Conservation (phyloP, 2,329 filamentous ascomycete genomes). For the Ascochyta viciae-villosae region DNA sequence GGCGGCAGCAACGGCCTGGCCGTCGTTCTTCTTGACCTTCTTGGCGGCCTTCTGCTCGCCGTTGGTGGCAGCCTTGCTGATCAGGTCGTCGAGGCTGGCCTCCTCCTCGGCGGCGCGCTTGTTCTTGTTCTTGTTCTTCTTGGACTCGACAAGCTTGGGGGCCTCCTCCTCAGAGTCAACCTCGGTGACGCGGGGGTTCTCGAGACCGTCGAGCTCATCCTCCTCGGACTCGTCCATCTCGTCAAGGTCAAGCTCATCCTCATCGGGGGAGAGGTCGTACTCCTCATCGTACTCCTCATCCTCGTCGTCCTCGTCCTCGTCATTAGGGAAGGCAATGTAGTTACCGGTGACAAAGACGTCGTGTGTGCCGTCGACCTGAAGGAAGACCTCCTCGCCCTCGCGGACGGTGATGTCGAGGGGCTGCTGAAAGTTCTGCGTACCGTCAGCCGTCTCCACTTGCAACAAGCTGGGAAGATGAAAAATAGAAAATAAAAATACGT, state of each 20-base stretch:
- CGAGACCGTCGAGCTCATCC: conserved; percentile 65
- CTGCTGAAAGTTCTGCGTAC: conserved; percentile 87
- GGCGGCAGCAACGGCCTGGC: conserved; percentile 71
- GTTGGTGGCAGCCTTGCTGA: conserved; percentile 73
- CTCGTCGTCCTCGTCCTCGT: conserved; percentile 65
- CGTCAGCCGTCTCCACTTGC: conserved; percentile 35
- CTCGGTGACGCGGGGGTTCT: conserved; percentile 83
- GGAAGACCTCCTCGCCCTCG: conserved; percentile 89
- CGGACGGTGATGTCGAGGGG: conserved; percentile 89
- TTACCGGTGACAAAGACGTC: conserved; percentile 93
- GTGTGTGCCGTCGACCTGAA: conserved; percentile 89
- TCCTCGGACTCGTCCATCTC: conserved; percentile 59
- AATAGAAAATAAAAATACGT: conserved; percentile 46
- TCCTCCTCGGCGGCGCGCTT: conserved; percentile 81
- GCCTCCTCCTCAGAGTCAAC: conserved; percentile 75
- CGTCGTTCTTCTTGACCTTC: conserved; percentile 99
- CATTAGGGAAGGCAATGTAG: conserved; percentile 78
- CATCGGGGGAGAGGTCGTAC: conserved; percentile 81
- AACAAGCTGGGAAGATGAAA: conserved; percentile 36
- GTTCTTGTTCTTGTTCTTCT: conserved; percentile 72
- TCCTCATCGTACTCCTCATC: conserved; percentile 65
- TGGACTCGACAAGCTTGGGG: conserved; percentile 59
- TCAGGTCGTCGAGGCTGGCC: conserved; percentile 78
- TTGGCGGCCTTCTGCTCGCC: conserved; percentile 95
- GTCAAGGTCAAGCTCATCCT: conserved; percentile 71